Percentiles rank a stretch among this genome's conserved stretches.
phyloP scores from a whole-genome alignment of 345 rosid species.

The Aurinia saxatilis region DNA sequence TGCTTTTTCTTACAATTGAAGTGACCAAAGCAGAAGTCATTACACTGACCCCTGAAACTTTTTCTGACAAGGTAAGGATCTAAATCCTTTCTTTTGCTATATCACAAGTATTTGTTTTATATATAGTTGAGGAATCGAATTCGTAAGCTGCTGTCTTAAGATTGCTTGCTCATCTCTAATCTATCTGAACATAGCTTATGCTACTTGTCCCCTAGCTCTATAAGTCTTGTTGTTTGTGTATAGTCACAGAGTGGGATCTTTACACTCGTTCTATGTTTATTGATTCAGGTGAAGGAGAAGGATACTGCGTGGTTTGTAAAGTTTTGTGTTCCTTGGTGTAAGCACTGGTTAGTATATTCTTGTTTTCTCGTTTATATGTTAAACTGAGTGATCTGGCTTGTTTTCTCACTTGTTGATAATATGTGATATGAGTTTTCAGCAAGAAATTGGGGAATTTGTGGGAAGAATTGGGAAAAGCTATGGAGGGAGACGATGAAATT shows the following conservation, averaged over 20 bases:
- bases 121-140: no score
- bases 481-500: constrained; percentile 92
- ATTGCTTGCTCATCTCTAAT: neutral
- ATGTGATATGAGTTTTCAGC: constrained; percentile 35
- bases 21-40: constrained; percentile 62
- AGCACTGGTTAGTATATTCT: constrained; percentile 72
- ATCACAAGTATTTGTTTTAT: no score
- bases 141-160: neutral
- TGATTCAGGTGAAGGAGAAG: constrained; percentile 79
- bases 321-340: constrained; percentile 98
- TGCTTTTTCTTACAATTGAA: constrained; percentile 33
- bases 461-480: constrained; percentile 82
- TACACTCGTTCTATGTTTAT: constrained; percentile 6
- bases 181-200: neutral
- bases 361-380: neutral
- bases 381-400: neutral
- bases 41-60: constrained; percentile 78
- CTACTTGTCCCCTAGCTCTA: no score
- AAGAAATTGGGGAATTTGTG: constrained; percentile 85
- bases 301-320: constrained; percentile 96
- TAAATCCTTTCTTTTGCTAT: neutral
- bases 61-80: constrained; percentile 78
- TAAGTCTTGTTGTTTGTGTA: neutral
- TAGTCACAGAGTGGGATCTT: neutral
- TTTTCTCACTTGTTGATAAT: constrained; percentile 12